These are phyloP conservation scores for Fusarium solani-melongenae DNA, from an alignment of 2,329 filamentous ascomycete genomes.

Conservation along the genomic window DNA sequence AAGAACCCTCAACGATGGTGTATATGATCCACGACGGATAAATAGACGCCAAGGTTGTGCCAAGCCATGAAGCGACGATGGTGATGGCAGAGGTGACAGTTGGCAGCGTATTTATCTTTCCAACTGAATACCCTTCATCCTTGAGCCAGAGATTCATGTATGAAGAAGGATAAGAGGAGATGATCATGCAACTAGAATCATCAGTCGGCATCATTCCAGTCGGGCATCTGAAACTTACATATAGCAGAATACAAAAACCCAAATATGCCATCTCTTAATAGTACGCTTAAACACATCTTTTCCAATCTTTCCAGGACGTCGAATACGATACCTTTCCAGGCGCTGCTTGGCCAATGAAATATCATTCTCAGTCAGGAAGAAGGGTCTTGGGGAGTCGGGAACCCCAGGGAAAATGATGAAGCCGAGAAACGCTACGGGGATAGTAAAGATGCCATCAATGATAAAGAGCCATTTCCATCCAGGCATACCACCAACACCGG, in stretches of 20 bases:
- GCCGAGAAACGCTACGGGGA: conserved; percentile 11
- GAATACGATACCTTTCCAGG: conserved; percentile 3
- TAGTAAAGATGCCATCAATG: conserved; percentile 12
- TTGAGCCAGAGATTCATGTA: conserved; percentile 46
- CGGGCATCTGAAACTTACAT: neutral
- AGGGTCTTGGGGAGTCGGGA: conserved; percentile 5
- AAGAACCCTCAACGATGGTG: neutral
- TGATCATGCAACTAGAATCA: conserved; percentile 17
- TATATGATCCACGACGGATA: conserved; percentile 12
- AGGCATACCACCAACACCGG: conserved; percentile 55
- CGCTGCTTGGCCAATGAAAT: conserved; percentile 11
- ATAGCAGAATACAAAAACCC: neutral
- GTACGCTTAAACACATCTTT: neutral
- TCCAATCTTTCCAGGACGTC: conserved; percentile 6
- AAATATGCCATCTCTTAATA: neutral
- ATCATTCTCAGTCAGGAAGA: conserved; percentile 1
- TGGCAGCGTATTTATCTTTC: conserved; percentile 44
- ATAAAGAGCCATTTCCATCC: conserved; percentile 55
- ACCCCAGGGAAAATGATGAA: conserved; percentile 17
- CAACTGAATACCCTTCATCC: conserved; percentile 33
- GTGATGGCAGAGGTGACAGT: conserved; percentile 43
- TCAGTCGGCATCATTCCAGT: neutral
- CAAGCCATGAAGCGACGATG: conserved; percentile 43
- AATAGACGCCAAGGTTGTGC: conserved; percentile 35
- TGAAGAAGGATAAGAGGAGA: conserved; percentile 40